Base-by-base conservation (phyloP, 2,329 filamentous ascomycete genomes). In the Akanthomyces lecanii region DNA sequence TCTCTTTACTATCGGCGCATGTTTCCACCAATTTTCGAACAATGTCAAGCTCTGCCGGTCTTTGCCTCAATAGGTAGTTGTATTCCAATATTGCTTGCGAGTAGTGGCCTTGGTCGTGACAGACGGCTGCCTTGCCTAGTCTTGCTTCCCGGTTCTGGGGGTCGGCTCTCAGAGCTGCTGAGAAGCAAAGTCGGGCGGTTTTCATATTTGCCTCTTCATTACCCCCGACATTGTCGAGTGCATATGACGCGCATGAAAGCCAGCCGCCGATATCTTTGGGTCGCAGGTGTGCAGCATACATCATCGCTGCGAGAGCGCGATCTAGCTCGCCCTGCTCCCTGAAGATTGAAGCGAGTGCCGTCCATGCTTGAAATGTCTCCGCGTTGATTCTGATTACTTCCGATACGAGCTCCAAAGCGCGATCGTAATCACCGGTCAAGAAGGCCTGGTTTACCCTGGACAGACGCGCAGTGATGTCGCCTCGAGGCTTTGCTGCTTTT, bases 321-420 rank as follows among this genome's bases (percentile, higher is more conserved):
- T 83, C 78, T 28, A 78, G 74, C 53, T 87, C 80, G 2, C 84
- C 83, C 63, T 83, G 79, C 70, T 89, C 86, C 63, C 83, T 78
- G 68, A 85, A 85, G 60, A 89, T 84, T 3, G 84, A 82, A 0
- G 84, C 81, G 52, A 89, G 73, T 14, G 87, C 77, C 16, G 80
- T 83, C 86, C 86, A 89, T 28, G 87, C 87, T 67, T 85, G 81
- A 65, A 86, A 81, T 1, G 85, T 88, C 71, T 89, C 86, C 23
- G 85, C 85, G 66, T 89, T 89, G 70, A 89, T 86, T 57, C 86
- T 81, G 68, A 89, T 87, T 63, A 89, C 83, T 68, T 89, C 86
- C 47, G 82, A 80, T 10, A 85, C 82, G 25, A 84, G 77, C 18
- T 82, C 80, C 42, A 86, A 76, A 5, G 89, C 87, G 47, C 81